Evolutionary conservation across 192 early-diverging fungal genomes (phyloP).

Genomic region (Coemansia erecta): DNA sequence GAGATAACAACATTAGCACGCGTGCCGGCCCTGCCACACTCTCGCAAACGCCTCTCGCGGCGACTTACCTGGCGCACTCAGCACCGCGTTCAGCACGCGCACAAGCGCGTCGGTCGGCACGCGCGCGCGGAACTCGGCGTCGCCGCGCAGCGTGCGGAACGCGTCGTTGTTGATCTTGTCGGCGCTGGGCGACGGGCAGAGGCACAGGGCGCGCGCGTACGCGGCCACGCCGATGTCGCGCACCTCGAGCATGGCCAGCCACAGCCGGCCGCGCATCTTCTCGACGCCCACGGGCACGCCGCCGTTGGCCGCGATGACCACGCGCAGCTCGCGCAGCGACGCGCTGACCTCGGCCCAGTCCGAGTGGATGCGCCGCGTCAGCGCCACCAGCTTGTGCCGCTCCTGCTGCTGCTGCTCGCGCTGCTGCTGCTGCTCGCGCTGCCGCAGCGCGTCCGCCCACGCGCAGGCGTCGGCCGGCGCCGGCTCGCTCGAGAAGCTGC

Average conservation of each 20-base stretch:
- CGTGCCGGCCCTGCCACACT: too few species aligned
- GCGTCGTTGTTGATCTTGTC: slow-evolving; percentile 90
- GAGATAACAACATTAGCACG: too few species aligned
- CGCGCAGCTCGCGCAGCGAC: slow-evolving; percentile 40
- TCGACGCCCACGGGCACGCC: slow-evolving; percentile 27
- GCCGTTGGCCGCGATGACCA: slow-evolving; percentile 28
- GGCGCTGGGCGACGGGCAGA: slow-evolving; percentile 68
- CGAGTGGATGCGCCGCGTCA: slow-evolving; percentile 38
- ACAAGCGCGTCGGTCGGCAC: slow-evolving; percentile 74
- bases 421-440: neutral
- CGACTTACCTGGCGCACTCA: slow-evolving; percentile 72
- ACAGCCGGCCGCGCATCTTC: slow-evolving; percentile 21
- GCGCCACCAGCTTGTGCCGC: slow-evolving; percentile 32
- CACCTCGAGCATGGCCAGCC: slow-evolving; percentile 54
- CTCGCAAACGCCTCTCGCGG: too few species aligned
- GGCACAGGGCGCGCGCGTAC: slow-evolving; percentile 69
- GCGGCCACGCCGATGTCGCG: slow-evolving; percentile 46
- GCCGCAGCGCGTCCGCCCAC: neutral
- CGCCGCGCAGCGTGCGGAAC: slow-evolving; percentile 79
- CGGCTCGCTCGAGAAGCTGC: slow-evolving; percentile 1
- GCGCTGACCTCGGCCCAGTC: slow-evolving; percentile 46
- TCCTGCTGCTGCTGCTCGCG: slow-evolving; percentile 11
- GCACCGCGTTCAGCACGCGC: slow-evolving; percentile 82
- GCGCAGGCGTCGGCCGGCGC: neutral
- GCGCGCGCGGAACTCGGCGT: slow-evolving; percentile 66